Evolutionary conservation across 2,329 filamentous ascomycete genomes (phyloP).

Genomic region (Bretziella fagacearum): DNA sequence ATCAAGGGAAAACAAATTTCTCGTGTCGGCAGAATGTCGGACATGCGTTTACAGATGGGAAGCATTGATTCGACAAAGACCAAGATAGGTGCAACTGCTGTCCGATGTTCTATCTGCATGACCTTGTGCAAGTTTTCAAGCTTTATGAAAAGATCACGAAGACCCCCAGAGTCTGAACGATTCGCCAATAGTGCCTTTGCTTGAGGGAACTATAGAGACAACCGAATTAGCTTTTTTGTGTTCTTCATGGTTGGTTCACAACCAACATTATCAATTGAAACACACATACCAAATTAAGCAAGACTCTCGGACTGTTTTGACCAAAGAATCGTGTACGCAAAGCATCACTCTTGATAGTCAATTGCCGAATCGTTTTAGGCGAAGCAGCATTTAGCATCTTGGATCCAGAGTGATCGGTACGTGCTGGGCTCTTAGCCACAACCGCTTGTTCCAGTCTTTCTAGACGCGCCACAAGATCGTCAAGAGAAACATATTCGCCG

Average conservation of each 20-base stretch:
- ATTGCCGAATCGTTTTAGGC: slow-evolving; percentile 30
- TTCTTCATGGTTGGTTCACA: background rate
- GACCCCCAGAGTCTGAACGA: slow-evolving; percentile 24
- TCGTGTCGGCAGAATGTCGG: slow-evolving; percentile 35
- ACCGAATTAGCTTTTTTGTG: background rate
- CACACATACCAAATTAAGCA: slow-evolving; percentile 34
- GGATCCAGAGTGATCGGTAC: slow-evolving; percentile 20
- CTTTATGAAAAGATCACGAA: slow-evolving; percentile 27
- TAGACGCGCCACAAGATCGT: slow-evolving; percentile 33
- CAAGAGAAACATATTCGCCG: slow-evolving; percentile 22
- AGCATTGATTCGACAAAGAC: slow-evolving; percentile 44
- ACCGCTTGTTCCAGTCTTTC: slow-evolving; percentile 37
- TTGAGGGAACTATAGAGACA: slow-evolving; percentile 31
- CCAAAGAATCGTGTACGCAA: slow-evolving; percentile 35
- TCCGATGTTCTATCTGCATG: slow-evolving; percentile 31
- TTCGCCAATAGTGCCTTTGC: slow-evolving; percentile 34
- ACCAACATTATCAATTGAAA: background rate
- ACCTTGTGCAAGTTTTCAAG: slow-evolving; percentile 32
- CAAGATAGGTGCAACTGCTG: slow-evolving; percentile 32
- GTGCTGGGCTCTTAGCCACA: slow-evolving; percentile 26
- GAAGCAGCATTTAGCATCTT: slow-evolving; percentile 22
- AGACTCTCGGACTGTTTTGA: slow-evolving; percentile 34
- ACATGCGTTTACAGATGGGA: slow-evolving; percentile 40
- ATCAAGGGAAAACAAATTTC: slow-evolving; percentile 35
- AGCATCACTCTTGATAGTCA: slow-evolving; percentile 32